Evolutionary conservation across 2,329 filamentous ascomycete species (phyloP), one percentile per base, ranked within the genome.

Genomic region (Aphanocladium album): DNA sequence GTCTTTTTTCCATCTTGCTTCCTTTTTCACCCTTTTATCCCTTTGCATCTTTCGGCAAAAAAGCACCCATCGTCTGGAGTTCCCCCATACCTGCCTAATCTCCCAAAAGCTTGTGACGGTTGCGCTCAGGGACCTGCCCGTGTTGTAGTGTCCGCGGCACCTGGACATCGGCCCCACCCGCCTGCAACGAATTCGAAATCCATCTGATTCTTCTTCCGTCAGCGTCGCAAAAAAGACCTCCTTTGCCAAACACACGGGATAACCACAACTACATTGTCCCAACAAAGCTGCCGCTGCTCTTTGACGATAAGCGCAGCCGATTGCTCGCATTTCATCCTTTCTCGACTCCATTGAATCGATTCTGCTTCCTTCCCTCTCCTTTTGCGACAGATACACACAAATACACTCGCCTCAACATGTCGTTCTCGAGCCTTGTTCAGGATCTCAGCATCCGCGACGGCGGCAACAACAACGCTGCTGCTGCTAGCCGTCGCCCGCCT

Each of bases 351-450:
- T 16, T 19, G 39, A 35, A 25, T 37, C 41, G 19, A 9, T 23
- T 37, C n/a, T 23, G 6, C 37, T n/a, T n/a, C 4, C 7, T 23
- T 33, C 50, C 14, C 19, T 21, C 16, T 11, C 1, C 17, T 5
- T 27, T 2, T 25, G 47, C 56, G 17, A 51, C 21, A 35, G 12
- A 46, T n/a, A n/a, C n/a, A n/a, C n/a, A n/a, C 23, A 30, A 45
- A 21, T 8, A 59, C 27, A 23, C 11, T 16, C 35, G 4, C 33
- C 9, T 16, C 64, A 68, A 57, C 62, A 88, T 88, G 85, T 88
- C 85, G 39, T 88, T 88, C 76, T 88, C 85, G 45, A 86, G 82
- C 69, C 83, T 88, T 58, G 83, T 88, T 25, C 85, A 88, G 65
- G 85, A 88, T 65, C 75, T 88, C 64, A 80, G 82, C 30, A 79